Evolutionary conservation across 495 filamentous ascomycete species (phyloP), one percentile per base, ranked within the genome.

Genomic region (Penicillium cinerascens): DNA sequence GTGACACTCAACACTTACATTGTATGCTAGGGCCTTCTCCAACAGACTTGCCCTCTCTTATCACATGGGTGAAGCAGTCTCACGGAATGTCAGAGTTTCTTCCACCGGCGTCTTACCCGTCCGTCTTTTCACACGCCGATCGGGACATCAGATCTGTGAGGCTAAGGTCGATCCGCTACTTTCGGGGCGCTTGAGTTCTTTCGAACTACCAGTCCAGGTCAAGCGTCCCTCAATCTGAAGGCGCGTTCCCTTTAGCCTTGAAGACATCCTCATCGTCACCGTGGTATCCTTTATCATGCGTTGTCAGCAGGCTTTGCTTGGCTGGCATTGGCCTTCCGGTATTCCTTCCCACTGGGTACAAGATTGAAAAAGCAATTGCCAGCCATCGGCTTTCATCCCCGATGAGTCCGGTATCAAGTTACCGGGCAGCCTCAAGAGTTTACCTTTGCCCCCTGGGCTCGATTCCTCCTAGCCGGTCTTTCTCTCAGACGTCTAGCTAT

Each of bases 31-130:
- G 61, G 56, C 45, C 42, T 26, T 52, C 58, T 58, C 49, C 48
- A 56, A 50, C 57, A 59, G 61, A 55, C 38, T 46, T 11, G 50
- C 55, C 53, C 43, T 42, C 49, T 51, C 35, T 42, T 37, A 44
- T 61, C 39, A 33, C 17, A 40, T 47, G 37, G 42, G 59, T 59
- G 42, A 44, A 61, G 51, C 29, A 57, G 43, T 66, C 51, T 60
- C 53, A 50, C 29, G 46, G 52, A 54, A 56, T 56, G 51, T 54
- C 47, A 55, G 45, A 49, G 50, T 47, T 57, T 44, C 49, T 66
- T 63, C 54, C 52, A 58, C 40, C 51, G 59, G 55, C 61, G 53
- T 60, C 42, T 50, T 63, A 47, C 60, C 51, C 60, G 54, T 56
- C 63, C 46, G 37, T 60, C 51, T 58, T 44, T 58, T 56, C 29